Evolutionary conservation across 768 basidiomycete genomes (phyloP), one percentile per base, ranked within the genome.

Genomic region (Boletus eberwhitei): DNA sequence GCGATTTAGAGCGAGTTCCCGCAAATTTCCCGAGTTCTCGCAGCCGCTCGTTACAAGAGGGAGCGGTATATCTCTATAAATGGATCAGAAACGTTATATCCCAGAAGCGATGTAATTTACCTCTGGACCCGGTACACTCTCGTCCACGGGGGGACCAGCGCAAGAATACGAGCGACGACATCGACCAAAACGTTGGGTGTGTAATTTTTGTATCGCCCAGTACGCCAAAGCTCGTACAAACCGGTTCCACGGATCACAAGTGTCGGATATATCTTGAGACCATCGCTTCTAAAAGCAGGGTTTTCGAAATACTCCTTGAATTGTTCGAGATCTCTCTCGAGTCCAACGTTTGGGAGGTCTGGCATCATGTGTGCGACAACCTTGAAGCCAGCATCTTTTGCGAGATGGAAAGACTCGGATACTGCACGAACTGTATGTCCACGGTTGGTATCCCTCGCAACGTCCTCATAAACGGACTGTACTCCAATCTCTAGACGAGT

Each of bases 351-450:
- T 9, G 96, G 96, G 9, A 98, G 81, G 71, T 99, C 96, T 14
- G 95, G 94, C 95, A 99, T 99, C 97, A 98, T 98, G 69, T 99
- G 97, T 19, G 95, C 95, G 29, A 99, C 97, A 51, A 99, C 95
- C 73, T 99, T 99, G 86, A 97, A 99, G 5, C 97, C 97, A 2
- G 96, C 97, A 64, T 99, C 96, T 71, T 99, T 99, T 19, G 94
- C 88, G 64, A 99, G 85, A 66, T 98, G 96, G 74, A 99, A 99
- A 13, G 89, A 91, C 71, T 99, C 96, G 44, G 91, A 87, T 50
- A 98, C 96, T 9, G 96, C 93, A 50, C 93, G 93, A 47, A 99
- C 97, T 24, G 97, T 99, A 72, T 99, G 97, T 1, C 97, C 97
- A 51, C 97, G 89, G 70, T 99, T 99, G 19, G 97, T 98, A 70